A percentile compares a stretch with the other conserved stretches of the same genome.
phyloP scores from a whole-genome alignment of 2,329 filamentous ascomycete genomes.

The Helminthosporium solani region DNA sequence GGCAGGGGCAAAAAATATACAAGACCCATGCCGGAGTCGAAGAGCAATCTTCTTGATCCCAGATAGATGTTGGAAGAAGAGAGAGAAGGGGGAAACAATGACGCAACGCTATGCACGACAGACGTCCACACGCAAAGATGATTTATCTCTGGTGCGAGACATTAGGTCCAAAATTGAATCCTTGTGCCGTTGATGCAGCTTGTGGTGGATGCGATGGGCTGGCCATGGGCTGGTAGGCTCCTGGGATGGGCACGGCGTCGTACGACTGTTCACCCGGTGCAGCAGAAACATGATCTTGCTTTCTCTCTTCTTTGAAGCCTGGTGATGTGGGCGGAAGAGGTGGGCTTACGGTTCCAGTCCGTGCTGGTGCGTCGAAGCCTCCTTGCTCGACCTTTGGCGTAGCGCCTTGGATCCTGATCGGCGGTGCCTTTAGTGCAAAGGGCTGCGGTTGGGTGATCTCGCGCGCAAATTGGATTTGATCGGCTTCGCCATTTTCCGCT shows the following conservation, averaged over 20 bases:
- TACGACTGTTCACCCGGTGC: slow-evolving; percentile 82
- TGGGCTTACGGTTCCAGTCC: slow-evolving; percentile 42
- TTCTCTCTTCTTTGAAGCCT: slow-evolving; percentile 44
- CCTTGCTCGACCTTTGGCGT: slow-evolving; percentile 69
- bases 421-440: slow-evolving; percentile 88
- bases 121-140: slow-evolving; percentile 1
- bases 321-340: slow-evolving; percentile 31
- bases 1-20: not conserved
- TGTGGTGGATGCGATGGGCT: slow-evolving; percentile 45
- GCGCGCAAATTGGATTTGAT: slow-evolving; percentile 41
- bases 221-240: slow-evolving; percentile 64
- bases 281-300: slow-evolving; percentile 65
- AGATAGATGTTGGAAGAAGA: slow-evolving; percentile 6
- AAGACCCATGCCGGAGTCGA: not conserved
- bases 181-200: slow-evolving; percentile 22
- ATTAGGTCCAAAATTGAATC: slow-evolving; percentile 43
- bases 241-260: slow-evolving; percentile 83
- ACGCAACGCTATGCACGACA: slow-evolving; percentile 1
- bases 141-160: slow-evolving; percentile 26
- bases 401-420: slow-evolving; percentile 72
- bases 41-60: slow-evolving; percentile 5
- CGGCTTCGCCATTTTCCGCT: slow-evolving; percentile 54
- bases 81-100: slow-evolving; percentile 11
- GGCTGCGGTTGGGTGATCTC: slow-evolving; percentile 54
- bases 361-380: slow-evolving; percentile 55